Evolutionary conservation across 1,284 basidiomycete genomes (phyloP), one percentile per base, ranked within the genome.

Genomic region (Cronartium quercuum): DNA sequence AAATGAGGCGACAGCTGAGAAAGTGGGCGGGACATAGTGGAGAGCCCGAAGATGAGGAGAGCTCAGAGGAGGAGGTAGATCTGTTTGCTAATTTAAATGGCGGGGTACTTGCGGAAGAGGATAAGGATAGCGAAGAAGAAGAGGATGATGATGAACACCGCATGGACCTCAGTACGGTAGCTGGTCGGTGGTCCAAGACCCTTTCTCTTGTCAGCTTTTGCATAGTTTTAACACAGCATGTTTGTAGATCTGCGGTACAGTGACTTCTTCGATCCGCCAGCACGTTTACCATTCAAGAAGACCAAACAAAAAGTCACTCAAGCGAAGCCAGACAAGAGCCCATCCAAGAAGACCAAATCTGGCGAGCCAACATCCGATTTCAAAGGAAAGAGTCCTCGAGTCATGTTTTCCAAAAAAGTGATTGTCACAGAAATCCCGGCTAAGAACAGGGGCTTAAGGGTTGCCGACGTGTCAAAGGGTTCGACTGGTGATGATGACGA

Each of bases 41-140:
- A 37, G 77, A 80, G 35, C 79, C 78, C 6, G 80, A 80, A 3
- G 79, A 80, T 12, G 83, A 81, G 0, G 84, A 84, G 60, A 57
- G 66, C 24, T 68, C 76, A 6, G 75, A 77, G 12, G 55, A 75
- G 13, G 64, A 37, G 37, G 37, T 71, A 5, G 76, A 76, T 58
- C 37, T 76, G 62, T 73, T 71, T 61, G 64, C 62, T 18, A 21
- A 37, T 15, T 66, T 57, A 18, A 35, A 66, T 44, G 61, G 64
- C 44, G 57, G 51, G 6, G 18, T 66, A 7, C 35, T 66, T 51
- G 15, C 3, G 3, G 47, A 13, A 18, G 47, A 51, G 18, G 64
- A 74, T 1, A 57, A 74, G 29, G 71, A 78, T 71, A 77, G 79
- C 10, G 79, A 77, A 12, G 77, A 78, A 21, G 78, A 78, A 67